phyloP scores from a whole-genome alignment of 306 rosid genomes.

The Neltuma alba region DNA sequence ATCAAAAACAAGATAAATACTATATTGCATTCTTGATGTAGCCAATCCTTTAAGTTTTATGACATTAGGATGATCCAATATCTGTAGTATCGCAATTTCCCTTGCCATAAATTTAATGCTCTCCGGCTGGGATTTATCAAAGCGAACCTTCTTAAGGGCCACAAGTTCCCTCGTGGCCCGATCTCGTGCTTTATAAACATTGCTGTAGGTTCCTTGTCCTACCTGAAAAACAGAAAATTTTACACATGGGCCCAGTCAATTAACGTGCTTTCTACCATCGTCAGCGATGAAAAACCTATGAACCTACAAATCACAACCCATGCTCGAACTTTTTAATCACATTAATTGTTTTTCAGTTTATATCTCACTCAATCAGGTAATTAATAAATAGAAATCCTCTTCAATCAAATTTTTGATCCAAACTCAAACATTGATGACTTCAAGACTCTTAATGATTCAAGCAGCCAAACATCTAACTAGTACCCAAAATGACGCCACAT shows the following conservation, averaged over 20 bases:
- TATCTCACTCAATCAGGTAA: no score
- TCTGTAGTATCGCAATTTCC: slow-evolving; percentile 75
- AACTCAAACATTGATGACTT: no score
- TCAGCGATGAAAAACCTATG: slow-evolving; percentile 8
- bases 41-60: slow-evolving; percentile 88
- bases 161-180: slow-evolving; percentile 73
- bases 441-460: no score
- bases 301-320: neutral
- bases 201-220: slow-evolving; percentile 99
- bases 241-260: slow-evolving; percentile 13
- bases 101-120: slow-evolving; percentile 94
- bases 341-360: neutral
- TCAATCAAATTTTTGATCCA: no score
- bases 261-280: slow-evolving; percentile 16
- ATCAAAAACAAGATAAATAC: slow-evolving; percentile 89
- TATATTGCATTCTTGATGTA: slow-evolving; percentile 90
- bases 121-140: slow-evolving; percentile 82
- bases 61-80: slow-evolving; percentile 86
- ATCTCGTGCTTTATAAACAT: slow-evolving; percentile 91
- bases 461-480: no score
- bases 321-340: neutral
- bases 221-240: slow-evolving; percentile 55
- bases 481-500: no score
- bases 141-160: slow-evolving; percentile 85
- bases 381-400: no score